phyloP scores from a whole-genome alignment of 768 basidiomycete species.

The Cystofilobasidium ferigula region DNA sequence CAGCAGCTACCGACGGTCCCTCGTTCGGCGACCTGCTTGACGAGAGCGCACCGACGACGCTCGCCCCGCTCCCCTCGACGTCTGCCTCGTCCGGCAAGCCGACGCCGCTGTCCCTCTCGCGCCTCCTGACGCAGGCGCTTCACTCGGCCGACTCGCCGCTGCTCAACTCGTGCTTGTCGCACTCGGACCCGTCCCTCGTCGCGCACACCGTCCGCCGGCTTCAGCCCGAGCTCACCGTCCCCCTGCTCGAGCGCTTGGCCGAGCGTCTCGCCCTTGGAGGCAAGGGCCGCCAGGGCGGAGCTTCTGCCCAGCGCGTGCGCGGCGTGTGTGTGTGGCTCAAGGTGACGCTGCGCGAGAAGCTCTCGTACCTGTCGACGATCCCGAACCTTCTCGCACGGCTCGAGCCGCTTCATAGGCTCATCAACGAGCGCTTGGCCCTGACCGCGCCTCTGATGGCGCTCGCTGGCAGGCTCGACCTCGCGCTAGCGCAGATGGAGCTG shows the following conservation, averaged over 20 bases:
- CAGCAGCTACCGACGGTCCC: constrained; percentile 2
- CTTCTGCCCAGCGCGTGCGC: constrained; percentile 36
- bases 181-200: constrained; percentile 70
- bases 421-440: constrained; percentile 65
- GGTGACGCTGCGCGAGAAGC: constrained; percentile 71
- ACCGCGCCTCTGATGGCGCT: constrained; percentile 76
- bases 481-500: constrained; percentile 84
- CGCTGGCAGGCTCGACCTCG: constrained; percentile 82
- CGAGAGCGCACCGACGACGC: constrained; percentile 1
- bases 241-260: constrained; percentile 76
- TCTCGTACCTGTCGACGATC: constrained; percentile 89
- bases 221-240: constrained; percentile 75
- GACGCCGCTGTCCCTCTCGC: constrained; percentile 56
- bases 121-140: constrained; percentile 87
- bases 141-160: constrained; percentile 85
- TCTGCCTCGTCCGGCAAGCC: neutral
- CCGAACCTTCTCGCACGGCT: constrained; percentile 82
- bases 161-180: constrained; percentile 72
- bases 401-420: constrained; percentile 67
- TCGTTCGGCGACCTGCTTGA: constrained; percentile 17
- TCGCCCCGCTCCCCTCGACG: constrained; percentile 5
- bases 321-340: constrained; percentile 43
- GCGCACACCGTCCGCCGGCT: constrained; percentile 74
- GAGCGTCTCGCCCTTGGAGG: constrained; percentile 41
- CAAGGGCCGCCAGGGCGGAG: constrained; percentile 58